A percentile compares a stretch with the other conserved stretches of the same genome.
Conservation (phyloP, 2,329 filamentous ascomycete genomes). For the Paecilomyces niveus region DNA sequence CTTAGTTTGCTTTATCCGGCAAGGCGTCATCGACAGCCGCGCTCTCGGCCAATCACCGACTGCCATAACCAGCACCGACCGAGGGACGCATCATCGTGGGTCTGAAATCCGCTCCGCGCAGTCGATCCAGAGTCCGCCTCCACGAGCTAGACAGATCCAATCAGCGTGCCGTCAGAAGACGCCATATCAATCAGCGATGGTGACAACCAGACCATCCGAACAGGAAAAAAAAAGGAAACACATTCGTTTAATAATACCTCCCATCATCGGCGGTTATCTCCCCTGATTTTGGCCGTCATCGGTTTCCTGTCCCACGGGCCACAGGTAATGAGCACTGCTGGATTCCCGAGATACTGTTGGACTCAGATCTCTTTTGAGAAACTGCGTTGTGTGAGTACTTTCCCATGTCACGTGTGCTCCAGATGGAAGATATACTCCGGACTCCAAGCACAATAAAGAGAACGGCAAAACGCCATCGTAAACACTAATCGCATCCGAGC, state of each 20-base stretch:
- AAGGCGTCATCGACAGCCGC: background rate
- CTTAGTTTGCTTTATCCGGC: background rate
- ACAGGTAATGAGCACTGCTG: too few species aligned
- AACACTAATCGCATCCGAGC: background rate
- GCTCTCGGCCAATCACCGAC: background rate
- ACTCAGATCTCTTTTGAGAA: too few species aligned
- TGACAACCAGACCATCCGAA: conserved; percentile 19
- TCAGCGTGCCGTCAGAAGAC: conserved; percentile 18
- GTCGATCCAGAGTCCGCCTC: background rate
- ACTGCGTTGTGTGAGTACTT: too few species aligned
- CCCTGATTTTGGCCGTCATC: too few species aligned
- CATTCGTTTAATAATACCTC: background rate
- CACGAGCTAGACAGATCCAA: conserved; percentile 15
- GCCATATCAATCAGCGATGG: conserved; percentile 25
- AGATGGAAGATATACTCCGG: background rate
- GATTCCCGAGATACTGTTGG: too few species aligned
- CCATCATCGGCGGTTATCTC: background rate
- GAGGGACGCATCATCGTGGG: background rate
- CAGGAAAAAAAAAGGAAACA: background rate
- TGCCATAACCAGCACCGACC: background rate
- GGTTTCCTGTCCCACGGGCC: too few species aligned
- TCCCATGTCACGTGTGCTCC: too few species aligned
- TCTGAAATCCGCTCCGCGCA: conserved; percentile 3
- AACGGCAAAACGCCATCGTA: background rate
- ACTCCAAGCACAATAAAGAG: background rate